Percentiles rank a stretch among this genome's conserved stretches.
phyloP scores from a whole-genome alignment of 192 early-diverging fungal species.

The Allomyces javanicus region DNA sequence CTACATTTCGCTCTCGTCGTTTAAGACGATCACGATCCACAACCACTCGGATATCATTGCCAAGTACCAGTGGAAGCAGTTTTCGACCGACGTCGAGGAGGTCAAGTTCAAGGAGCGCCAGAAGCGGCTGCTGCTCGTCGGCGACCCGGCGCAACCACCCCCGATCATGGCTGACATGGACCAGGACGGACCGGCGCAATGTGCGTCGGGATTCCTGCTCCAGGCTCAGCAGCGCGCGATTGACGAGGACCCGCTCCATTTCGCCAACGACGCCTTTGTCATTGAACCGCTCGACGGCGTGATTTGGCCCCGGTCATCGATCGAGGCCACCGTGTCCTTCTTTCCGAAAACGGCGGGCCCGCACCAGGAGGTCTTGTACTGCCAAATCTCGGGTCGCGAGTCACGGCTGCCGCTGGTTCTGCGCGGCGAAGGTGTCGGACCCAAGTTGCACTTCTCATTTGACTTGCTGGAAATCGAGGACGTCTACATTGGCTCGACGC shows the following conservation, averaged over 20 bases:
- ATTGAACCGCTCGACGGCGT: constrained; percentile 21
- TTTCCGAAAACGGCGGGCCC: constrained; percentile 17
- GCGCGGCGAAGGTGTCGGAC: constrained; percentile 32
- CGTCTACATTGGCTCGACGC: constrained; percentile 31
- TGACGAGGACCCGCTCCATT: constrained; percentile 17
- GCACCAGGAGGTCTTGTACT: constrained; percentile 16
- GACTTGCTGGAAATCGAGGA: constrained; percentile 26
- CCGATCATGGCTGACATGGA: no score
- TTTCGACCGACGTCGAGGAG: constrained; percentile 24
- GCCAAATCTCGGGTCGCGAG: constrained; percentile 33
- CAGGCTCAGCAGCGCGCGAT: constrained; percentile 16
- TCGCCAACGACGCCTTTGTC: constrained; percentile 15
- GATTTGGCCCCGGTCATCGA: constrained; percentile 30
- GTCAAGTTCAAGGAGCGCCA: constrained; percentile 10
- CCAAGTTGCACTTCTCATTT: constrained; percentile 31
- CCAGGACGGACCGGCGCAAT: background rate
- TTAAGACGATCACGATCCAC: constrained; percentile 21
- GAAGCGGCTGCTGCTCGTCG: constrained; percentile 7
- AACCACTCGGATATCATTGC: constrained; percentile 30
- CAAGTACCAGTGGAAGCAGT: constrained; percentile 31
- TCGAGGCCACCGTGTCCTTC: constrained; percentile 27
- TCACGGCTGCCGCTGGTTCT: constrained; percentile 24
- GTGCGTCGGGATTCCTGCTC: constrained; percentile 9
- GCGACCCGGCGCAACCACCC: no score
- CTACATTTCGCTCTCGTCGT: constrained; percentile 23